Conservation (phyloP, 2,329 filamentous ascomycete species). For the Pestalotiopsis sp. region DNA sequence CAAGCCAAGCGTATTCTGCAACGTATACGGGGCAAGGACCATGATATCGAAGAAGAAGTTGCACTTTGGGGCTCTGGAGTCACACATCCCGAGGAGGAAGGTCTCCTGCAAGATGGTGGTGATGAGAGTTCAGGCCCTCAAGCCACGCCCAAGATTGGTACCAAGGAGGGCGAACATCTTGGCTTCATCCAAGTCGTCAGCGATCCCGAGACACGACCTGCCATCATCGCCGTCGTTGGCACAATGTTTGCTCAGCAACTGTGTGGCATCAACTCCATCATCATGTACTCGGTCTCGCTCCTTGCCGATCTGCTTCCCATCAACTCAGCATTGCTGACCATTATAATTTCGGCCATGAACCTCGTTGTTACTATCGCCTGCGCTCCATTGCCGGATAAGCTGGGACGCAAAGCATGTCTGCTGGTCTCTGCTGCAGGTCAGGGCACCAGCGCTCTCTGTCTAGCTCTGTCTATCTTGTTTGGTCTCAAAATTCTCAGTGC, state of each 20-base stretch:
- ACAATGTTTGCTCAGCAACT: constrained; percentile 94
- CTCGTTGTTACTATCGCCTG: constrained; percentile 80
- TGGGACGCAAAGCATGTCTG: constrained; percentile 86
- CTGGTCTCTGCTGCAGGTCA: constrained; percentile 84
- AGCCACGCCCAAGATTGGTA: constrained; percentile 25
- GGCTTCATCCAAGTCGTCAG: constrained; percentile 68
- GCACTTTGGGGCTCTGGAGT: constrained; percentile 56
- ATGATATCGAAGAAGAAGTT: constrained; percentile 75
- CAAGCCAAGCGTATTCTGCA: constrained; percentile 71
- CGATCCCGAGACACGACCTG: constrained; percentile 69
- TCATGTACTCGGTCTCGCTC: constrained; percentile 97
- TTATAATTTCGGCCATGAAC: constrained; percentile 85
- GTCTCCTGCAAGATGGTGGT: constrained; percentile 55
- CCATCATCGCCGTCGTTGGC: constrained; percentile 81
- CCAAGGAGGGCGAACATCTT: constrained; percentile 39
- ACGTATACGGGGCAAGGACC: constrained; percentile 71
- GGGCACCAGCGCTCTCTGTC: constrained; percentile 73
- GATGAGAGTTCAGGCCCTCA: constrained; percentile 37
- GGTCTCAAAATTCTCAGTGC: constrained; percentile 77
- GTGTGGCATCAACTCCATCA: constrained; percentile 92
- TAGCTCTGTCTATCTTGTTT: constrained; percentile 80
- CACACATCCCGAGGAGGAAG: constrained; percentile 66
- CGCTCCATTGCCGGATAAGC: constrained; percentile 81
- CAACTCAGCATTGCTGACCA: constrained; percentile 81
- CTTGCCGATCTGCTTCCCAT: constrained; percentile 79